Conservation (phyloP, 169 alveolate genomes). For the Eimeria sp. region DNA sequence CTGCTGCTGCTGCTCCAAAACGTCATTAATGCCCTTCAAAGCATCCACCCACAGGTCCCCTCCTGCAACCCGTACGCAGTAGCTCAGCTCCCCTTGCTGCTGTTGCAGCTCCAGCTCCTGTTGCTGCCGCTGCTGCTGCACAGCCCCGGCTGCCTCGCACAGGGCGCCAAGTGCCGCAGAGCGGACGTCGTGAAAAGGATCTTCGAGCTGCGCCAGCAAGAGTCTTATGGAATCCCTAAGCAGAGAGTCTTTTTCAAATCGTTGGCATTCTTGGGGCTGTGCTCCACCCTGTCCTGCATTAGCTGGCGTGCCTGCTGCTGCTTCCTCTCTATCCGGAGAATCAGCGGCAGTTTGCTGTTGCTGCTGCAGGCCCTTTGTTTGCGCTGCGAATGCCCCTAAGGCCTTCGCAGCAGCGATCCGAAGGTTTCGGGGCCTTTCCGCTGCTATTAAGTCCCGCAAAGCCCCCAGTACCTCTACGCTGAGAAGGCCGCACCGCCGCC, state of each 20-base stretch:
- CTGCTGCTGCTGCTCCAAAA: conserved; percentile 34
- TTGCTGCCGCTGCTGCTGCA: conserved; percentile 29
- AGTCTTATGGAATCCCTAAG: neutral
- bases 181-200: conserved; percentile 51
- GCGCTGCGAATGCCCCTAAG: conserved; percentile 47
- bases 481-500: conserved; percentile 27
- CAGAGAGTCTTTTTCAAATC: neutral
- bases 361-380: neutral
- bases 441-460: neutral
- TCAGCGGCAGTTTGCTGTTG: neutral
- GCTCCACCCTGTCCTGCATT: neutral
- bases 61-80: neutral
- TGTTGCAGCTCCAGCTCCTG: neutral
- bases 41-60: conserved; percentile 22
- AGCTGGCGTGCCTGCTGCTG: conserved; percentile 4
- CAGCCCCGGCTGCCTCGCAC: conserved; percentile 56
- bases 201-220: conserved; percentile 35
- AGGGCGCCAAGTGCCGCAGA: conserved; percentile 41
- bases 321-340: neutral
- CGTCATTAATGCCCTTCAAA: conserved; percentile 49
- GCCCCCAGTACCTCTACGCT: neutral
- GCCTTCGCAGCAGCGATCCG: conserved; percentile 68
- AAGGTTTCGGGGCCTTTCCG: conserved; percentile 17
- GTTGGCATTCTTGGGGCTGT: neutral
- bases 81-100: neutral